Evolutionary conservation across 179 eudicot genomes (phyloP).

Genomic region (Carnegiea gigantea): DNA sequence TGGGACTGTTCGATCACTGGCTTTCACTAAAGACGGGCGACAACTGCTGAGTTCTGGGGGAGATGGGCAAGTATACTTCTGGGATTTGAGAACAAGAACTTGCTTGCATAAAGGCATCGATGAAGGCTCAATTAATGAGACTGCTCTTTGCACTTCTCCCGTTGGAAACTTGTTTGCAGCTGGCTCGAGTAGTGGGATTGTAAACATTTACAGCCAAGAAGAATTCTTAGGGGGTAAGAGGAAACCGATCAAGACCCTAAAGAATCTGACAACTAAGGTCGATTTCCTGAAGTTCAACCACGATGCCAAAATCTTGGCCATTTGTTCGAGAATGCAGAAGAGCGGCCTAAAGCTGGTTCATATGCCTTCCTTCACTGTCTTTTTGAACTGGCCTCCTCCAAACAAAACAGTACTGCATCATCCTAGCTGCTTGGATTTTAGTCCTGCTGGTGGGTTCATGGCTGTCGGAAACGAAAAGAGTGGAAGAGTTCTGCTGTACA

Average conservation of each 20-base stretch:
- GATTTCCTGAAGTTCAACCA: conserved; percentile 67
- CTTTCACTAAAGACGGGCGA: conserved; percentile 59
- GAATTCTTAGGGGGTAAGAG: conserved; percentile 76
- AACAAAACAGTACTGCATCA: conserved; percentile 34
- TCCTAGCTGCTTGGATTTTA: conserved; percentile 78
- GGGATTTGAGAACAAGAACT: conserved; percentile 81
- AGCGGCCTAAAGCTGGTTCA: conserved; percentile 56
- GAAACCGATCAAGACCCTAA: conserved; percentile 70
- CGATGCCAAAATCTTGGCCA: conserved; percentile 71
- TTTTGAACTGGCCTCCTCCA: conserved; percentile 49
- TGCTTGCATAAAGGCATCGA: conserved; percentile 81
- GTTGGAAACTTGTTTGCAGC: conserved; percentile 75
- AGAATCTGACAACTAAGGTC: conserved; percentile 55
- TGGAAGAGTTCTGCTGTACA: conserved; percentile 74
- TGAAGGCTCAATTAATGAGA: conserved; percentile 40
- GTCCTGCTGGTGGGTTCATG: conserved; percentile 91
- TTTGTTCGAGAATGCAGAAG: conserved; percentile 70
- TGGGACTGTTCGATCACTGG: conserved; percentile 73
- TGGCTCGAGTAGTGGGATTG: conserved; percentile 80
- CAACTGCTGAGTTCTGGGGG: conserved; percentile 52
- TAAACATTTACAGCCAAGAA: conserved; percentile 68
- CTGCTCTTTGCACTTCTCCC: conserved; percentile 66
- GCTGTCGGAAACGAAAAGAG: conserved; percentile 71
- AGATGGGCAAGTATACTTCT: conserved; percentile 73
- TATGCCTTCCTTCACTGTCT: conserved; percentile 47